Evolutionary conservation across 345 rosid species (phyloP).

Genomic region (Rhodomyrtus tomentosa): DNA sequence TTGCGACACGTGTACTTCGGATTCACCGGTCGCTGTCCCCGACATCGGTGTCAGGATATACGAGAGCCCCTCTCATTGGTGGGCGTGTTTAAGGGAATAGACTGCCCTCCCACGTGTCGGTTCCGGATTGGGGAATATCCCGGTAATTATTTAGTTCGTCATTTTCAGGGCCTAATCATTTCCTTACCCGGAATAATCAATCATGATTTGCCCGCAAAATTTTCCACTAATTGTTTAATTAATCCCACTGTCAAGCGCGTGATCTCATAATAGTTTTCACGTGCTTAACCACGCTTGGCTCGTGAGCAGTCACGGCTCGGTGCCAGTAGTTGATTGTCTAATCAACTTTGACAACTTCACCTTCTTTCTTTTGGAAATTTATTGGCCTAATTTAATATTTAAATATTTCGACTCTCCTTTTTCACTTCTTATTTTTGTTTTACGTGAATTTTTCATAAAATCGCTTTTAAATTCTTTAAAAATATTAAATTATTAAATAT

Average conservation of each 20-base stretch:
- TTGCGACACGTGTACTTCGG: neutral
- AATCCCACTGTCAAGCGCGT: neutral
- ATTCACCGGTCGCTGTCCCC: neutral
- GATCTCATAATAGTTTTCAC: neutral
- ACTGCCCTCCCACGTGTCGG: neutral
- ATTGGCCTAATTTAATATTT: neutral
- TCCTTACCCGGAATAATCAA: neutral
- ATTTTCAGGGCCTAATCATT: neutral
- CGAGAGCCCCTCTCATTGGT: neutral
- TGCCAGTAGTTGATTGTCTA: neutral
- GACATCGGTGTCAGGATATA: neutral
- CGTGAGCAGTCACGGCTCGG: neutral
- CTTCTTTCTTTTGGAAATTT: no score
- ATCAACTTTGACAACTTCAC: neutral
- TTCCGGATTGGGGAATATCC: neutral
- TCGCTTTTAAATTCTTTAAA: rapidly evolving
- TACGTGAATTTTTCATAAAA: neutral
- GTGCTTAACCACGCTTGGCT: neutral
- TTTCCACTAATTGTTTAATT: neutral
- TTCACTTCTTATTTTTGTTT: rapidly evolving
- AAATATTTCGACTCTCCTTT: neutral
- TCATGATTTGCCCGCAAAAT: neutral
- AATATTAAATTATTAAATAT: neutral
- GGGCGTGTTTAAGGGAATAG: neutral
- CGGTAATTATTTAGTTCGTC: neutral